Conservation (phyloP, 139 green algal species). For the Coccomyxa sp. region DNA sequence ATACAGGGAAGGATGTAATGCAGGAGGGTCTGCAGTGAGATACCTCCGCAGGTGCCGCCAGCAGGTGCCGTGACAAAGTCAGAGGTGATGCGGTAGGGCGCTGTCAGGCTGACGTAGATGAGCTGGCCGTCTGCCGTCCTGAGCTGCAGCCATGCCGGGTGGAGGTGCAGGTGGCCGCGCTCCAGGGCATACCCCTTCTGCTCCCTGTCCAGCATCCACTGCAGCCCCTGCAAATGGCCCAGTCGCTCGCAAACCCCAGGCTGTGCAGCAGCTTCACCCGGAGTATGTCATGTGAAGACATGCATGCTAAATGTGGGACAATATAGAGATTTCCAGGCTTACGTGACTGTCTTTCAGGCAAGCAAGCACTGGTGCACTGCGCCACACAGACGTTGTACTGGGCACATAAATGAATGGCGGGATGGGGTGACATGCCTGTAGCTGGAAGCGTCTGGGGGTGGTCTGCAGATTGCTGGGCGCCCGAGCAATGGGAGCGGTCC, state of each 20-base stretch:
- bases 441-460: slow-evolving; percentile 51
- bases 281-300: too few relatives aligned
- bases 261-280: too few relatives aligned
- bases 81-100: slow-evolving; percentile 7
- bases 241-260: too few relatives aligned
- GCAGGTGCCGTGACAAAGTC: slow-evolving; percentile 16
- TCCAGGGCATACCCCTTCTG: slow-evolving; percentile 36
- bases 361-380: too few relatives aligned
- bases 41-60: background rate
- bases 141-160: slow-evolving; percentile 58
- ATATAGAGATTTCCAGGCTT: too few relatives aligned
- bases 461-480: slow-evolving; percentile 16
- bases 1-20: background rate
- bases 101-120: slow-evolving; percentile 25
- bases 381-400: too few relatives aligned
- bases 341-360: too few relatives aligned
- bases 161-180: slow-evolving; percentile 36
- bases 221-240: slow-evolving; percentile 39
- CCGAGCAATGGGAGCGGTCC: background rate
- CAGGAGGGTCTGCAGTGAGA: background rate
- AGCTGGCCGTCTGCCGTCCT: slow-evolving; percentile 22
- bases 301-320: too few relatives aligned
- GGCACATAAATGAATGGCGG: background rate
- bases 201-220: slow-evolving; percentile 60
- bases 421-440: slow-evolving; percentile 14